A percentile compares a stretch with the other conserved stretches of the same genome.
Evolutionary conservation across 768 basidiomycete genomes (phyloP).

Genomic region (Nidularia sp.): DNA sequence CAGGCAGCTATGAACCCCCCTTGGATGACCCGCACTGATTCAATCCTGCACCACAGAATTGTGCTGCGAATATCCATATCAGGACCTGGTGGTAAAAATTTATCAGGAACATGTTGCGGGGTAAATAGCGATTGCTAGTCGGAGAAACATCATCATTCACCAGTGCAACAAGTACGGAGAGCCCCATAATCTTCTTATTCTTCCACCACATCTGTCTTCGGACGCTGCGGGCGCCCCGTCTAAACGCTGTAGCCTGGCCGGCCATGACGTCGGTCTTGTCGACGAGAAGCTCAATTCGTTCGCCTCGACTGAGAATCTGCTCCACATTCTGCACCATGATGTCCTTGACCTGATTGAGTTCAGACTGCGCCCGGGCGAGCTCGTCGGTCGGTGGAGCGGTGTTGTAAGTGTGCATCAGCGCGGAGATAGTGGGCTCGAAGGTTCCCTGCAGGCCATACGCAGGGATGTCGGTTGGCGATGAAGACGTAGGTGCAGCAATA

Average conservation of each 20-base stretch:
- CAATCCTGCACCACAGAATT: slow-evolving; percentile 84
- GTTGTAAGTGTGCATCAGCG: slow-evolving; percentile 85
- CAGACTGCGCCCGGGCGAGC: slow-evolving; percentile 83
- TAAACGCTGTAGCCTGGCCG: slow-evolving; percentile 89
- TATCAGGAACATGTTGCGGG: neutral
- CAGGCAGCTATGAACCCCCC: slow-evolving; percentile 1
- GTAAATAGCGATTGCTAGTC: neutral
- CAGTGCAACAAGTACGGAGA: slow-evolving; percentile 69
- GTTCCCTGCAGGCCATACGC: slow-evolving; percentile 67
- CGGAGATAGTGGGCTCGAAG: slow-evolving; percentile 65
- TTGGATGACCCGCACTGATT: slow-evolving; percentile 50
- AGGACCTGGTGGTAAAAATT: slow-evolving; percentile 44
- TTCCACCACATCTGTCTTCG: slow-evolving; percentile 90
- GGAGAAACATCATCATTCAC: slow-evolving; percentile 31
- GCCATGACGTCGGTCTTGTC: slow-evolving; percentile 98
- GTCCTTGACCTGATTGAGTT: slow-evolving; percentile 87
- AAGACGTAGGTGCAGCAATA: slow-evolving; percentile 57
- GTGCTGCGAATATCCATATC: slow-evolving; percentile 79
- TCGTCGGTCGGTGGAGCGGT: slow-evolving; percentile 87
- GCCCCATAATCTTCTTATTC: slow-evolving; percentile 63
- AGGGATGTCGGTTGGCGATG: slow-evolving; percentile 50
- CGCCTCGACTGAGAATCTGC: slow-evolving; percentile 81
- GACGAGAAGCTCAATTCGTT: slow-evolving; percentile 91
- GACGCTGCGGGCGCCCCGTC: slow-evolving; percentile 81
- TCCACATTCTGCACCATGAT: slow-evolving; percentile 99